Conservation (phyloP, 1,284 basidiomycete genomes). For the Irpex rosettiformis region DNA sequence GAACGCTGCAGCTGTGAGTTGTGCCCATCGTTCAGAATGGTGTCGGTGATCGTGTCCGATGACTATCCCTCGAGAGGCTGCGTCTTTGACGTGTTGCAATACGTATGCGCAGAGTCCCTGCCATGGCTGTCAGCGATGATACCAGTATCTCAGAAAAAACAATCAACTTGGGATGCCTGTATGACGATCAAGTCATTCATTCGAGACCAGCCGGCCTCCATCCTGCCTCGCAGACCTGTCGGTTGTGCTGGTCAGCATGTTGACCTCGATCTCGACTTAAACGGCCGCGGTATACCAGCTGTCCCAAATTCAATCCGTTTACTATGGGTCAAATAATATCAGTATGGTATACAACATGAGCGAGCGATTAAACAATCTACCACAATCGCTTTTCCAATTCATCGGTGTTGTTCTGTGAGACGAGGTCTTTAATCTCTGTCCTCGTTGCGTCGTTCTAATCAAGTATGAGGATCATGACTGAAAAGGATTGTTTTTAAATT, state of each 20-base stretch:
- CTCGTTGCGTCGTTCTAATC: slow-evolving; percentile 10
- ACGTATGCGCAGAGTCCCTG: slow-evolving; percentile 79
- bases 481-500: too few relatives aligned
- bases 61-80: slow-evolving; percentile 63
- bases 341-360: neutral
- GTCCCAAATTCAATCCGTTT: slow-evolving; percentile 82
- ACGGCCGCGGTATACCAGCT: slow-evolving; percentile 62
- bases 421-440: slow-evolving; percentile 10
- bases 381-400: slow-evolving; percentile 14
- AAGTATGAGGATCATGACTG: neutral
- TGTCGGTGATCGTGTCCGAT: slow-evolving; percentile 81
- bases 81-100: slow-evolving; percentile 46
- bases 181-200: slow-evolving; percentile 87
- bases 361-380: slow-evolving; percentile 6
- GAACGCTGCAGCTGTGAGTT: slow-evolving; percentile 70
- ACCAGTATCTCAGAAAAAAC: neutral
- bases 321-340: slow-evolving; percentile 31
- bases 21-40: slow-evolving; percentile 75
- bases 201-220: slow-evolving; percentile 82
- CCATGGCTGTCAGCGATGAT: slow-evolving; percentile 4
- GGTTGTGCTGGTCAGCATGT: neutral
- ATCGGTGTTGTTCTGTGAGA: slow-evolving; percentile 5
- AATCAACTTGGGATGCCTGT: slow-evolving; percentile 73
- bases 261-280: neutral
- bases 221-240: slow-evolving; percentile 73